Conservation (phyloP, 2,329 filamentous ascomycete genomes). For the Diaporthe citriasiana region DNA sequence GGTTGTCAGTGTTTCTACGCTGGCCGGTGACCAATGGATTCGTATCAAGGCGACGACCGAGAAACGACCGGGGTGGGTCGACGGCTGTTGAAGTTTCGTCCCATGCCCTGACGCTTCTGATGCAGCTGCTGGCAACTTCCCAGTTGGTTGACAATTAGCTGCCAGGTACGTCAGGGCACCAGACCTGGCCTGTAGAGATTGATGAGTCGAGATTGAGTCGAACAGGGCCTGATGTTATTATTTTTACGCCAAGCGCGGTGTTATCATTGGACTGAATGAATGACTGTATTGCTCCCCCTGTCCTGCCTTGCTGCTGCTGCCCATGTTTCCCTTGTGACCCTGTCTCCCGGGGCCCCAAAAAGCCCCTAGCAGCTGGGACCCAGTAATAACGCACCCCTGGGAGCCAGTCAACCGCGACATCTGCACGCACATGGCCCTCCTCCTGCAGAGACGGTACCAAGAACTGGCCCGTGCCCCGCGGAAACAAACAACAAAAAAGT, state of each 20-base stretch:
- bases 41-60: slow-evolving; percentile 1
- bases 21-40: slow-evolving; percentile 25
- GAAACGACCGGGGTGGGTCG: slow-evolving; percentile 26
- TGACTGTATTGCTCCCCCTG: not conserved
- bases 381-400: slow-evolving; percentile 23
- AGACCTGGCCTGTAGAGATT: slow-evolving; percentile 8
- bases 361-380: not conserved
- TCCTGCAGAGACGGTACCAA: slow-evolving; percentile 10
- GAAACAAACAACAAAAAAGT: slow-evolving; percentile 38
- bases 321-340: slow-evolving; percentile 15
- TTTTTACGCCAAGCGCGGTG: slow-evolving; percentile 27
- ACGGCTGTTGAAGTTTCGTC: slow-evolving; percentile 13
- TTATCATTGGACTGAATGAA: slow-evolving; percentile 12
- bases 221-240: slow-evolving; percentile 7
- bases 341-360: slow-evolving; percentile 10
- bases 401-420: slow-evolving; percentile 20
- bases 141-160: not conserved
- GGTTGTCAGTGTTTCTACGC: not conserved
- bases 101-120: slow-evolving; percentile 24
- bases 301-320: not conserved
- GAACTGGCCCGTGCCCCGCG: slow-evolving; percentile 34
- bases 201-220: slow-evolving; percentile 20
- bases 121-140: slow-evolving; percentile 25
- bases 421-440: slow-evolving; percentile 23
- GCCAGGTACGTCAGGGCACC: not conserved